These are phyloP conservation scores for Colletotrichum sp. DNA, from an alignment of 2,329 filamentous ascomycete species.

Conservation along the genomic window DNA sequence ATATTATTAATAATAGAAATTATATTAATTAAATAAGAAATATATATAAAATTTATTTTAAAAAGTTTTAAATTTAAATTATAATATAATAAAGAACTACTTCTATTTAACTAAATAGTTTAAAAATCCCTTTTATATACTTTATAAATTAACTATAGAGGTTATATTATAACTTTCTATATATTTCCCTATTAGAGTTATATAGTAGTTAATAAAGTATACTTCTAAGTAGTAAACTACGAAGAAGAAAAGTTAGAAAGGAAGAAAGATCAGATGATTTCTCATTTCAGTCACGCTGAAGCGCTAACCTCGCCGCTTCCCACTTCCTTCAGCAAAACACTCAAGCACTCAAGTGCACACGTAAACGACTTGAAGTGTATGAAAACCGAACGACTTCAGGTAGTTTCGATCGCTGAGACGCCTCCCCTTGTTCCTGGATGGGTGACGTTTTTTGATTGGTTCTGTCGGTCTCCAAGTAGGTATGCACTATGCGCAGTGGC, in stretches of 20 bases:
- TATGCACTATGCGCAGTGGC: neutral
- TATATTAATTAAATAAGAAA: no score
- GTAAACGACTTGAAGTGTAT: neutral
- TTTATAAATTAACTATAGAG: no score
- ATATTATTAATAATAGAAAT: no score
- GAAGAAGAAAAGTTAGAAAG: no score
- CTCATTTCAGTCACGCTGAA: neutral
- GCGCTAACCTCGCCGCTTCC: neutral
- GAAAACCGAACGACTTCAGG: neutral
- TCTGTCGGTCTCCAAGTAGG: neutral
- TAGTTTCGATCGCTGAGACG: neutral
- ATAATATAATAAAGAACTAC: fast-evolving
- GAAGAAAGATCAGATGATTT: neutral
- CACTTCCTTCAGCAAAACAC: neutral
- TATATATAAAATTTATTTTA: no score
- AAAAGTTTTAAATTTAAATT: no score
- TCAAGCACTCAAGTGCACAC: neutral
- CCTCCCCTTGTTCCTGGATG: neutral
- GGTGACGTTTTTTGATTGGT: neutral
- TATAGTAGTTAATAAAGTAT: no score
- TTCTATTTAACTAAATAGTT: no score
- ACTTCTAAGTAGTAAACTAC: no score
- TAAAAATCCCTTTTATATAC: no score
- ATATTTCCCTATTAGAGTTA: no score
- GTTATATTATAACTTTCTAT: no score